Conservation (phyloP, 129 eudicot genomes). For the Centaurea solstitialis region DNA sequence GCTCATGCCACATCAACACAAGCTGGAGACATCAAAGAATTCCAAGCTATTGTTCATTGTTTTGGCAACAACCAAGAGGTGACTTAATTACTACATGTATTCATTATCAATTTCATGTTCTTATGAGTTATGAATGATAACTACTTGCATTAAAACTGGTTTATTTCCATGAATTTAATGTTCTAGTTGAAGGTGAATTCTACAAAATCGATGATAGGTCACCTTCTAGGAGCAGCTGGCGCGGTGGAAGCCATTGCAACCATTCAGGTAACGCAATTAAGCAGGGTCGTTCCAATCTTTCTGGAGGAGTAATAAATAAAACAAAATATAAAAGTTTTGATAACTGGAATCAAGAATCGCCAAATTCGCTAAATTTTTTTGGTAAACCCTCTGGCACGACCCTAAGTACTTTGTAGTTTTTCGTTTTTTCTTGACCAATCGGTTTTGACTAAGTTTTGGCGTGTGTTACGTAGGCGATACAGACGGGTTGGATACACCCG, state of each 20-base stretch:
- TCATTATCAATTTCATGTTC: background rate
- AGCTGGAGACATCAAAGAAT: slow-evolving; percentile 84
- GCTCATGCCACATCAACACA: slow-evolving; percentile 90
- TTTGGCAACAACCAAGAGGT: slow-evolving; percentile 90
- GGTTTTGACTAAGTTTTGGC: background rate
- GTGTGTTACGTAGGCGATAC: slow-evolving; percentile 59
- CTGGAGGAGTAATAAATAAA: background rate
- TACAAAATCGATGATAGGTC: slow-evolving; percentile 92
- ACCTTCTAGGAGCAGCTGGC: slow-evolving; percentile 90
- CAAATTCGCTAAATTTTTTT: background rate
- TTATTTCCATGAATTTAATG: background rate
- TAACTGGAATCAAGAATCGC: background rate
- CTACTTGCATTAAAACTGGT: background rate
- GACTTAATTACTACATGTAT: background rate
- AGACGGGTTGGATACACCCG: slow-evolving; percentile 93
- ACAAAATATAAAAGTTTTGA: background rate
- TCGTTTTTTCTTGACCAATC: background rate
- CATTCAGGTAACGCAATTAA: slow-evolving; percentile 50
- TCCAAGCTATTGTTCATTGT: slow-evolving; percentile 69
- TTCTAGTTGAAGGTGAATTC: slow-evolving; percentile 78
- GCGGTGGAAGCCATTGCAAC: slow-evolving; percentile 94
- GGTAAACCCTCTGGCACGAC: background rate
- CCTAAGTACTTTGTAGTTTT: background rate
- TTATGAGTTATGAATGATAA: background rate
- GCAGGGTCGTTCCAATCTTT: background rate